Conservation (phyloP, 208 protist genomes). For the Acanthamoeba castellanii region DNA sequence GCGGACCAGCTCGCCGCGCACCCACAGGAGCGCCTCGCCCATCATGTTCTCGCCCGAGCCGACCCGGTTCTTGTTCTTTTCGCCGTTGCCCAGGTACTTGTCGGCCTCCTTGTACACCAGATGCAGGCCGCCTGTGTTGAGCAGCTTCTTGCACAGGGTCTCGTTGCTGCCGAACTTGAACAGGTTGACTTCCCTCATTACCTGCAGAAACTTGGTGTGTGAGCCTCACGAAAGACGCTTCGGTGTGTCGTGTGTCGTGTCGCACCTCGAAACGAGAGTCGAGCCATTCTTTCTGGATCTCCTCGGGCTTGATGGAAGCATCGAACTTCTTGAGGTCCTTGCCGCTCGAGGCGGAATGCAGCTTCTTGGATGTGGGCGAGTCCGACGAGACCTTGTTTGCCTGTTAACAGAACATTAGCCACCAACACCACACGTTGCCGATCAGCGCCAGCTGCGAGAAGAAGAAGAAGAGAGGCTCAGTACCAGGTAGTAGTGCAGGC, state of each 20-base stretch:
- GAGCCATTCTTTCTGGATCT: neutral
- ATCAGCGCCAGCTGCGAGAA: neutral
- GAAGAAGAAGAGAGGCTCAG: neutral
- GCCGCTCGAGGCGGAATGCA: neutral
- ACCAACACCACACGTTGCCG: neutral
- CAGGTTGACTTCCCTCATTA: neutral
- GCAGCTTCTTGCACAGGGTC: neutral
- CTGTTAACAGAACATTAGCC: neutral
- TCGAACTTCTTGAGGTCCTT: slow-evolving; percentile 3
- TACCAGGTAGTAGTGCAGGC: slow-evolving; percentile 21
- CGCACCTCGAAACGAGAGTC: neutral
- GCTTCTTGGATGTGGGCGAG: neutral
- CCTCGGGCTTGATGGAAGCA: neutral
- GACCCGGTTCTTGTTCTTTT: neutral
- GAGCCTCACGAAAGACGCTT: neutral
- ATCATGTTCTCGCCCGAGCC: slow-evolving; percentile 1
- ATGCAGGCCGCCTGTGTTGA: neutral
- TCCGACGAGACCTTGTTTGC: neutral
- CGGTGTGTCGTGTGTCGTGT: too few species aligned
- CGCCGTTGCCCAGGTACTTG: slow-evolving; percentile 14
- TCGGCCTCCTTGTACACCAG: neutral
- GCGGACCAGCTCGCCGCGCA: neutral
- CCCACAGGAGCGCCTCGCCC: slow-evolving; percentile 6
- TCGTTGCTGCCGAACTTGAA: neutral
- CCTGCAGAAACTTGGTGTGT: neutral